Evolutionary conservation across 1,284 basidiomycete species (phyloP).

Genomic region (Naganishia sp.): DNA sequence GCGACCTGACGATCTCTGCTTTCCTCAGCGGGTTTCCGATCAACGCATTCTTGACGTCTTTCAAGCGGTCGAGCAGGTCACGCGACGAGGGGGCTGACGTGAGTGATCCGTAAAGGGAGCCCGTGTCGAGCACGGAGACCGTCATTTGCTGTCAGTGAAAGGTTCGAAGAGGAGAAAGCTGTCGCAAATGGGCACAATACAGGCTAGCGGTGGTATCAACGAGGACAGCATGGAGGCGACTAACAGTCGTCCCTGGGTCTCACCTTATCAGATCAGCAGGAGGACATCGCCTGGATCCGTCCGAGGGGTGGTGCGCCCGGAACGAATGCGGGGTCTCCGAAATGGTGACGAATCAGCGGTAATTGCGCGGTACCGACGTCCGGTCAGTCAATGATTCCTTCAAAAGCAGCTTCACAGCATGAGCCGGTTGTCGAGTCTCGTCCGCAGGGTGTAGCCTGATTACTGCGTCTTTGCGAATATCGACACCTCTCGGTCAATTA

Average conservation of each 20-base stretch:
- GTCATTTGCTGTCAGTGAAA: neutral
- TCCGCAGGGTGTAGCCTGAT: no score
- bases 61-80: slow-evolving; percentile 40
- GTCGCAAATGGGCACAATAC: no score
- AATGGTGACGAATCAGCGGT: slow-evolving; percentile 7
- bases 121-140: slow-evolving; percentile 13
- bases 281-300: no score
- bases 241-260: neutral
- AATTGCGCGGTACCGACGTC: neutral
- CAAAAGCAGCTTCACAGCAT: no score
- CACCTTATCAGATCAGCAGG: neutral
- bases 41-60: slow-evolving; percentile 52
- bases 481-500: no score
- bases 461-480: no score
- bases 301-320: no score
- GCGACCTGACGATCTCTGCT: slow-evolving; percentile 47
- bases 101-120: slow-evolving; percentile 11
- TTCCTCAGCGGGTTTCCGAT: slow-evolving; percentile 54
- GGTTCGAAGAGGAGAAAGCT: neutral
- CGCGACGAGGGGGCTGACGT: slow-evolving; percentile 12
- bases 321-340: neutral
- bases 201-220: neutral
- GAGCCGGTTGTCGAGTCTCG: no score
- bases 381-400: no score
- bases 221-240: neutral